phyloP scores from a whole-genome alignment of 164 flowering plant genomes.

The Stephania yunnanensis region DNA sequence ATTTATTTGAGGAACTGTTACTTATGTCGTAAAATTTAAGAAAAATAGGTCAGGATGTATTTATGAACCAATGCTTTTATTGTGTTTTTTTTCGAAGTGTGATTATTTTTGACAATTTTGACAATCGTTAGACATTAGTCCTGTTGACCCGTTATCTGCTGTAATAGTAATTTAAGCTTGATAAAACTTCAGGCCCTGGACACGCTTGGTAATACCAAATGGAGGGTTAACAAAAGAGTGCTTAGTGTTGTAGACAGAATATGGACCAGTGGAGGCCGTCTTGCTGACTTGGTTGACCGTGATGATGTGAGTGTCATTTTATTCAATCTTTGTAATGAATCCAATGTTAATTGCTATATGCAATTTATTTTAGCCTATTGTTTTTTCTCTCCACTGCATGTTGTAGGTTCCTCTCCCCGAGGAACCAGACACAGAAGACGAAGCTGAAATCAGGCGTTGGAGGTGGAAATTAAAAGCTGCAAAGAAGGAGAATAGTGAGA shows the following conservation, averaged over 20 bases:
- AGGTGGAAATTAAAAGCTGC: slow-evolving; percentile 66
- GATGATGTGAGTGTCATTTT: slow-evolving; percentile 48
- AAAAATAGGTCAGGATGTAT: neutral
- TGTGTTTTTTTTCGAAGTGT: neutral
- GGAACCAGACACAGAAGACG: slow-evolving; percentile 80
- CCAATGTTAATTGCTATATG: neutral
- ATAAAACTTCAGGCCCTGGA: slow-evolving; percentile 69
- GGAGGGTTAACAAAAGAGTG: slow-evolving; percentile 85
- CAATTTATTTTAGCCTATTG: neutral
- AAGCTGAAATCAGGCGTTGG: slow-evolving; percentile 62
- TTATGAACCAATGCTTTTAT: neutral
- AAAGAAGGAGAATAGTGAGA: slow-evolving; percentile 77
- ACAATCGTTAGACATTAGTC: neutral
- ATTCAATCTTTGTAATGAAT: neutral
- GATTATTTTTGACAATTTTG: neutral
- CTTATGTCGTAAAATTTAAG: neutral
- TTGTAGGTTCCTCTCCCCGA: slow-evolving; percentile 72
- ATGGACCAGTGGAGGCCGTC: slow-evolving; percentile 88
- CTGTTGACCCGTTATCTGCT: slow-evolving; percentile 5
- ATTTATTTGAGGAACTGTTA: too few species aligned
- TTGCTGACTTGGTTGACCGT: slow-evolving; percentile 76
- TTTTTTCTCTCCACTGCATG: neutral
- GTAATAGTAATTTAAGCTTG: neutral
- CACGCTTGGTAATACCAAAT: slow-evolving; percentile 85
- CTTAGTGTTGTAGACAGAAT: slow-evolving; percentile 75